phyloP scores from a whole-genome alignment of 2,329 filamentous ascomycete genomes.

The Aspergillus quadricinctus region DNA sequence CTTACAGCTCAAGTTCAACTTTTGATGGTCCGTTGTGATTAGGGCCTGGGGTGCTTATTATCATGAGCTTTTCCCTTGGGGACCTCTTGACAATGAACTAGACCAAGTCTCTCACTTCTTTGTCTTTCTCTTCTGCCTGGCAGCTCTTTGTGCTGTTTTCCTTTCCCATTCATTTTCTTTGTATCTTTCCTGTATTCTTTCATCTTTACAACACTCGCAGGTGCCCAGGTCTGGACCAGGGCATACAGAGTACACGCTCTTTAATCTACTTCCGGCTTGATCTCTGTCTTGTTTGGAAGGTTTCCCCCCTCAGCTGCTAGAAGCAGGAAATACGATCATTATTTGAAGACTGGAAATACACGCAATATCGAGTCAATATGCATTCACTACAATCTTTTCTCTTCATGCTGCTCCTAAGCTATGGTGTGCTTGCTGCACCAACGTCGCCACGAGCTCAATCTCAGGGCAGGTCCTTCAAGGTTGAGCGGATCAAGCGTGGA shows the following conservation, averaged over 20 bases:
- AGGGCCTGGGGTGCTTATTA: not conserved
- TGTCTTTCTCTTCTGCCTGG: conserved; percentile 1
- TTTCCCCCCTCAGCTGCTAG: not conserved
- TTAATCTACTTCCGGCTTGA: not conserved
- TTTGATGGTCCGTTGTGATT: not conserved
- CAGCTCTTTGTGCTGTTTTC: conserved; percentile 10
- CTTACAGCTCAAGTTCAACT: not conserved
- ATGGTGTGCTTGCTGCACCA: conserved; percentile 31
- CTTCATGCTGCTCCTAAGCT: conserved; percentile 28
- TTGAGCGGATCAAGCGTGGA: conserved; percentile 55
- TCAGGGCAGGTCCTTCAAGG: conserved; percentile 52
- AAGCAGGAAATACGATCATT: not conserved
- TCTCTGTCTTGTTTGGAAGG: not conserved
- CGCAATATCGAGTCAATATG: not conserved
- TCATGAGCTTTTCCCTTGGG: not conserved
- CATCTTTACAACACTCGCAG: conserved; percentile 9
- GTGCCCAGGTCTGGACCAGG: conserved; percentile 19
- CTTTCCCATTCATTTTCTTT: conserved; percentile 8
- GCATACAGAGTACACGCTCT: conserved; percentile 12
- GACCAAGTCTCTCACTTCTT: conserved; percentile 6
- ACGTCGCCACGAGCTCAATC: conserved; percentile 16
- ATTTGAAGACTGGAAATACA: not conserved
- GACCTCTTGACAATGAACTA: conserved; percentile 1
- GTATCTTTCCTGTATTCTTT: conserved; percentile 9
- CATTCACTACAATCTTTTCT: conserved; percentile 22